Conservation (phyloP, 106 monocot species). For the Gastrodia elata region DNA sequence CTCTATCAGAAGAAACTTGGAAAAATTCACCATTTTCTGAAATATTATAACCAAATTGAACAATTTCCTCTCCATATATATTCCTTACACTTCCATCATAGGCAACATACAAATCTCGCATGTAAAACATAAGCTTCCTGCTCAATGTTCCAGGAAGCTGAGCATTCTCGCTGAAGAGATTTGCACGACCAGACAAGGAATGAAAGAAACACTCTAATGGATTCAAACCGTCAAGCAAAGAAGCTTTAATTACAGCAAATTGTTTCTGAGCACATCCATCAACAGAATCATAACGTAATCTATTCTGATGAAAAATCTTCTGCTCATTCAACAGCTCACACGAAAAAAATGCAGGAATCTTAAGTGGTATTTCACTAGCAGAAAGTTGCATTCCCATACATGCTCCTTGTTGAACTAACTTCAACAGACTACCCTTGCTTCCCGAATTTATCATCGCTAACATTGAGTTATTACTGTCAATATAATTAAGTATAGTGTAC, state of each 20-base stretch:
- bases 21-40: conserved; percentile 7
- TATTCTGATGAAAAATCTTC: conserved; percentile 10
- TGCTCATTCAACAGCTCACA: conserved; percentile 32
- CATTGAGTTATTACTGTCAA: conserved; percentile 56
- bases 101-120: conserved; percentile 65
- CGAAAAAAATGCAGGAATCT: conserved; percentile 23
- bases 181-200: conserved; percentile 48
- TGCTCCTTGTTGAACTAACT: conserved; percentile 67
- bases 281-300: not conserved
- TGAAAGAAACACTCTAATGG: conserved; percentile 77
- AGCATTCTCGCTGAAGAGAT: conserved; percentile 73
- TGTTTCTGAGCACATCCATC: conserved; percentile 13
- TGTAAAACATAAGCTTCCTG: conserved; percentile 65
- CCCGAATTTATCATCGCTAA: conserved; percentile 74
- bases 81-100: conserved; percentile 91
- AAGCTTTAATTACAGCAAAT: conserved; percentile 45
- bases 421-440: conserved; percentile 69
- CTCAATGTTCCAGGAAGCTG: conserved; percentile 79
- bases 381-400: conserved; percentile 74
- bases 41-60: conserved; percentile 52
- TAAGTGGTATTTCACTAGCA: conserved; percentile 29
- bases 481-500: conserved; percentile 32
- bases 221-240: conserved; percentile 81
- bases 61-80: conserved; percentile 60
- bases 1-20: not conserved